phyloP scores from a whole-genome alignment of 2,329 filamentous ascomycete genomes.

The Chaetomium sp. region DNA sequence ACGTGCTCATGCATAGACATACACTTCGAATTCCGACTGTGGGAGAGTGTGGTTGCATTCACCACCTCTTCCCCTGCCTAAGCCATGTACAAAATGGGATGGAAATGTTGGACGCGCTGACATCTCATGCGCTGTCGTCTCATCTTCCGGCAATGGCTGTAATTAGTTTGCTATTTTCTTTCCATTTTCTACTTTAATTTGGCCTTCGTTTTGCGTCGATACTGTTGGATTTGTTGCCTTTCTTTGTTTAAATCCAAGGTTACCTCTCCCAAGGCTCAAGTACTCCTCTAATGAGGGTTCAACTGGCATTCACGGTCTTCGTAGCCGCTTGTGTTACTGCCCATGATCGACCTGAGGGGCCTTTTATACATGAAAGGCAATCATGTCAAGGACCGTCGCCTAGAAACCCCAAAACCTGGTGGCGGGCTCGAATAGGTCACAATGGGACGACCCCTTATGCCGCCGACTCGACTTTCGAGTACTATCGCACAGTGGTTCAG shows the following conservation, averaged over 20 bases:
- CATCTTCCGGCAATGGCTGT: neutral
- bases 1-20: too few relatives aligned
- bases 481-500: conserved; percentile 36
- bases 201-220: neutral
- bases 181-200: too few relatives aligned
- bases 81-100: neutral
- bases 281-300: neutral
- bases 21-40: neutral
- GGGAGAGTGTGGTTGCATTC: neutral
- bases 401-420: conserved; percentile 33
- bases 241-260: neutral
- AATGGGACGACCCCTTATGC: conserved; percentile 36
- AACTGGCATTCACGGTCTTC: neutral
- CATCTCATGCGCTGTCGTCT: neutral
- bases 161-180: neutral
- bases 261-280: neutral
- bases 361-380: conserved; percentile 1
- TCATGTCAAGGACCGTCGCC: conserved; percentile 9
- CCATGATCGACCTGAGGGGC: neutral
- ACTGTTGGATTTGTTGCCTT: neutral
- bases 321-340: neutral
- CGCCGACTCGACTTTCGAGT: conserved; percentile 35
- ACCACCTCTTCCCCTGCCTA: neutral
- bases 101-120: neutral
- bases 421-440: conserved; percentile 36